phyloP scores from a whole-genome alignment of 805 yeast species.

The Komagataella pseudopastoris region DNA sequence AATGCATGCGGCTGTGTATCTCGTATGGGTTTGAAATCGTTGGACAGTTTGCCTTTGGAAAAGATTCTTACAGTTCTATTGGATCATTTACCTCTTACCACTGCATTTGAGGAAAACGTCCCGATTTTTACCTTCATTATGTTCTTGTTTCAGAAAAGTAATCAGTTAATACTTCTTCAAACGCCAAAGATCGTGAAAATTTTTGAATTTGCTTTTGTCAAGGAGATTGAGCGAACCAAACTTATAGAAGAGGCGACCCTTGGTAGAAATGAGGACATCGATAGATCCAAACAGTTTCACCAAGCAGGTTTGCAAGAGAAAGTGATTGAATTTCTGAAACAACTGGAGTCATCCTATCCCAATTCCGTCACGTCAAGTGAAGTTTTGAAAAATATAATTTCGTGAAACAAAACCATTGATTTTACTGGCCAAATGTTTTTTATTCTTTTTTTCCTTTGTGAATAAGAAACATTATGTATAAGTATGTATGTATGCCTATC shows the following conservation, averaged over 20 bases:
- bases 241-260: slow-evolving; percentile 61
- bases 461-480: not conserved
- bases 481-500: too few relatives aligned
- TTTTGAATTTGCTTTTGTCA: slow-evolving; percentile 56
- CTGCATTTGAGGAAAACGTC: slow-evolving; percentile 85
- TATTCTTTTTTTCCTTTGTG: too few relatives aligned
- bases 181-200: slow-evolving; percentile 54
- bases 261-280: slow-evolving; percentile 77
- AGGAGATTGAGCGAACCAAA: slow-evolving; percentile 63
- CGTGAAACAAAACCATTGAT: slow-evolving; percentile 5
- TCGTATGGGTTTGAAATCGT: slow-evolving; percentile 69
- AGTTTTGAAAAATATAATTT: slow-evolving; percentile 28
- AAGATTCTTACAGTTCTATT: slow-evolving; percentile 66
- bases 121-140: slow-evolving; percentile 77
- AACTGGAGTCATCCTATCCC: slow-evolving; percentile 48
- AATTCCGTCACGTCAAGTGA: slow-evolving; percentile 48
- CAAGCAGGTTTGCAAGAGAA: slow-evolving; percentile 48
- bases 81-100: slow-evolving; percentile 69
- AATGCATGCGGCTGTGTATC: slow-evolving; percentile 97
- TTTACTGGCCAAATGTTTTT: not conserved
- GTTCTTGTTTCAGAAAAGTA: slow-evolving; percentile 52
- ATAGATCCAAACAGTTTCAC: slow-evolving; percentile 67
- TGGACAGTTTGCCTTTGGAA: slow-evolving; percentile 59
- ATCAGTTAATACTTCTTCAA: slow-evolving; percentile 36
- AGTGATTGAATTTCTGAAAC: slow-evolving; percentile 61